Percentiles rank a stretch among this genome's conserved stretches.
Evolutionary conservation across 2,329 filamentous ascomycete species (phyloP).

Genomic region (Trichophyton equinum): DNA sequence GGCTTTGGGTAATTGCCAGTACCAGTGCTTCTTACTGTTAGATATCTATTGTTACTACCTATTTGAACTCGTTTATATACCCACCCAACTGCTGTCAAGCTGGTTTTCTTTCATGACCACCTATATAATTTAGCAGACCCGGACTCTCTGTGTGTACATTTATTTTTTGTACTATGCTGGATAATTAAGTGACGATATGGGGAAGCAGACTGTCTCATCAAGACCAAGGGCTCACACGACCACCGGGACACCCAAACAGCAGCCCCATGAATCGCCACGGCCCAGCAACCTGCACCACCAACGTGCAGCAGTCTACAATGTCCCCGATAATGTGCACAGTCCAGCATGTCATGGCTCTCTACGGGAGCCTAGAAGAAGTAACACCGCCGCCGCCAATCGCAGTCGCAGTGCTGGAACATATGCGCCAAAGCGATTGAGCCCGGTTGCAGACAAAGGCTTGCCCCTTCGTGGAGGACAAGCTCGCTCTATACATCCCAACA

Average conservation of each 20-base stretch:
- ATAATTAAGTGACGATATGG: not conserved
- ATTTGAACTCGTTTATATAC: not conserved
- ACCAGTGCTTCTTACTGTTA: too few species aligned
- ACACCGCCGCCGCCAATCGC: not conserved
- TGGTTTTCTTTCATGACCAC: not conserved
- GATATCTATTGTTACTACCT: not conserved
- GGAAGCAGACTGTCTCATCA: not conserved
- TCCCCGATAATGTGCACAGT: not conserved
- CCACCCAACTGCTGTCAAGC: not conserved
- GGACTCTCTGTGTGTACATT: not conserved
- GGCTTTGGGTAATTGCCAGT: not conserved
- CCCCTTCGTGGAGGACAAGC: not conserved
- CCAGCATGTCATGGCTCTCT: not conserved
- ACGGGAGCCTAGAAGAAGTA: not conserved
- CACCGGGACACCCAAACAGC: not conserved
- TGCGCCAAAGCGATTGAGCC: not conserved
- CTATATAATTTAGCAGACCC: not conserved
- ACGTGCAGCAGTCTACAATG: not conserved
- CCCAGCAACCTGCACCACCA: not conserved
- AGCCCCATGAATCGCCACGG: not conserved
- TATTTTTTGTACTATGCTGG: not conserved
- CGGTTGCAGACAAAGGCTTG: not conserved
- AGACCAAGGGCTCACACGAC: not conserved
- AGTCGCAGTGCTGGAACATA: not conserved
- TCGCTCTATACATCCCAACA: slow-evolving; percentile 1